Base-by-base conservation (phyloP, 2,329 filamentous ascomycete genomes). In the Aurifilum marmelostoma region DNA sequence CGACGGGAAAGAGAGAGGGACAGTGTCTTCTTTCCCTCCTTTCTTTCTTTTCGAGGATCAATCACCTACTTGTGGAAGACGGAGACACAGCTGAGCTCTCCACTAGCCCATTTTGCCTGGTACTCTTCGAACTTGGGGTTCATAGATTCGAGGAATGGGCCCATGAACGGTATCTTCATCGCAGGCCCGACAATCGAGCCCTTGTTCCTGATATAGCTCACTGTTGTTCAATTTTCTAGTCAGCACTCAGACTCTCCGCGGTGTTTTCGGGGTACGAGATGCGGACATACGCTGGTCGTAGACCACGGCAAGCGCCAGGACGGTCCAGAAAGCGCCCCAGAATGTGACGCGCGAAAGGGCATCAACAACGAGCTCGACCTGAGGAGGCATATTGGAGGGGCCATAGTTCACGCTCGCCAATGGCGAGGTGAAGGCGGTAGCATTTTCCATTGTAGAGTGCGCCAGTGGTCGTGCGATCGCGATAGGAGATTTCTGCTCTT, bases 21-120 rank as follows among this genome's bases (percentile, higher is more conserved):
- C 16, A 6, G 16, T 6, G 34, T 34, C 34, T n/a, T n/a, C n/a
- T n/a, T n/a, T n/a, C n/a, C n/a, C n/a, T n/a, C n/a, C n/a, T n/a
- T 47, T 21, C 41, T 21, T 47, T 21, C 8, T 21, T 8, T 43
- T 43, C 14, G 34, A 27, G 11, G n/a, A 43, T 3, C 12, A 7
- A n/a, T 34, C 37, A 77, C 89, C 75, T 88, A 97, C 93, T 98
- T 99, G 89, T 99, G 96, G 84, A 99, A 99, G 76, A 99, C 94
- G 2, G 94, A 97, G 71, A 99, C 96, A 78, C 96, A 99, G 85
- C 94, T 97, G 75, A 99, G 85, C 62, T 92, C 91, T 61, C 92
- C 96, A 77, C 93, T 97, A 75, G 87, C 80, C 96, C 96, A 99
- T 85, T 98, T 97, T 71, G 87, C 90, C 79, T 94, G 87, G 83